Percentiles rank a stretch among this genome's conserved stretches.
Conservation (phyloP, 768 basidiomycete genomes). For the Pleurotus pulmonarius region DNA sequence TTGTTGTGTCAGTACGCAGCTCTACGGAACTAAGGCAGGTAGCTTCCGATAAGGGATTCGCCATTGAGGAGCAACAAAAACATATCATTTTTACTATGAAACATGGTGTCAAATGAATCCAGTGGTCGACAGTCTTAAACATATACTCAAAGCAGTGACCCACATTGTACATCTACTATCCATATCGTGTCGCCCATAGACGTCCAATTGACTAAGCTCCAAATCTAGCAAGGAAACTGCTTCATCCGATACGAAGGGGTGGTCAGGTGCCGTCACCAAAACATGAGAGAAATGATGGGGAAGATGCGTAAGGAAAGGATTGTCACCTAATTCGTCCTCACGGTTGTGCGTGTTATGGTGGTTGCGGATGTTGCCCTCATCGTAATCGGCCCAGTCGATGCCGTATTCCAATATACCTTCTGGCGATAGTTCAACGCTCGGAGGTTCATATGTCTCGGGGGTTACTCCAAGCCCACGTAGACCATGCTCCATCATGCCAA, state of each 20-base stretch:
- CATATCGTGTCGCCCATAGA: neutral
- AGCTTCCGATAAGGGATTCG: too few relatives aligned
- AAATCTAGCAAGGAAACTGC: neutral
- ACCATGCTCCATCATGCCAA: conserved; percentile 28
- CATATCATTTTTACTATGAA: too few relatives aligned
- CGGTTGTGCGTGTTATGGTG: conserved; percentile 14
- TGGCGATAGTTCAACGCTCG: neutral
- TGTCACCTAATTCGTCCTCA: neutral
- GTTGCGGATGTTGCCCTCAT: conserved; percentile 5
- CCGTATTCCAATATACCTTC: conserved; percentile 15
- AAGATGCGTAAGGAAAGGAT: neutral
- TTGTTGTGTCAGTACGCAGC: too few relatives aligned
- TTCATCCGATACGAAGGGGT: neutral
- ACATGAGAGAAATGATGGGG: conserved; percentile 6
- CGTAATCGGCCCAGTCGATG: conserved; percentile 20
- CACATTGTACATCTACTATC: neutral
- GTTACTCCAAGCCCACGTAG: conserved; percentile 12
- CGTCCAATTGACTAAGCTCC: neutral
- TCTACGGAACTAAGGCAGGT: too few relatives aligned
- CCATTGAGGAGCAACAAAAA: too few relatives aligned
- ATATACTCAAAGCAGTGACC: neutral
- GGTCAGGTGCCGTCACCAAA: neutral
- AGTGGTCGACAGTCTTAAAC: too few relatives aligned
- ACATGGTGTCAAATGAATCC: too few relatives aligned
- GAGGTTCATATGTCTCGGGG: too few relatives aligned